Evolutionary conservation across 2,329 filamentous ascomycete genomes (phyloP).

Genomic region (Penicillium sclerotigenum): DNA sequence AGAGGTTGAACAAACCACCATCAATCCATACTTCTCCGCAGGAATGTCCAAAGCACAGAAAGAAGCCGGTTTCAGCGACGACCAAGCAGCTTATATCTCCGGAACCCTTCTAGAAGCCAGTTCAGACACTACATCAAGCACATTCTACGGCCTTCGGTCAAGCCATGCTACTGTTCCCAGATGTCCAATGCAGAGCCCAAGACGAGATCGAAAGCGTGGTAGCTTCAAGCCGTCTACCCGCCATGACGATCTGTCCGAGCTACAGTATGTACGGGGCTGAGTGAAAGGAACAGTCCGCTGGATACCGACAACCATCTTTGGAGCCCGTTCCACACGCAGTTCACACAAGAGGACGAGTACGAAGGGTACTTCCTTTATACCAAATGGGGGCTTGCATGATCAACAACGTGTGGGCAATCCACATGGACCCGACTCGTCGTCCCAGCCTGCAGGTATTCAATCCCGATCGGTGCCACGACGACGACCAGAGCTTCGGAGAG

Average conservation of each 20-base stretch:
- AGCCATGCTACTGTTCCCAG: constrained; percentile 48
- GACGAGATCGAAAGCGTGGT: constrained; percentile 35
- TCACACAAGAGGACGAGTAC: constrained; percentile 50
- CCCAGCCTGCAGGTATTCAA: constrained; percentile 40
- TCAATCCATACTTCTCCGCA: constrained; percentile 30
- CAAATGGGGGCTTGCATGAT: constrained; percentile 48
- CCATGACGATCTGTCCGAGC: constrained; percentile 28
- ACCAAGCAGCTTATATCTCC: constrained; percentile 32
- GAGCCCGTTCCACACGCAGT: constrained; percentile 47
- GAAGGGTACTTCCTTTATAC: constrained; percentile 50
- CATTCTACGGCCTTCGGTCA: constrained; percentile 50
- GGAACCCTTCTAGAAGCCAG: constrained; percentile 44
- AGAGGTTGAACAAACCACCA: constrained; percentile 28
- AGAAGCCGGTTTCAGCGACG: constrained; percentile 32
- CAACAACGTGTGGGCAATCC: constrained; percentile 46
- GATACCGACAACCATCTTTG: constrained; percentile 46
- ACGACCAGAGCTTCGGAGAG: constrained; percentile 36
- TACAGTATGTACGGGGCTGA: constrained; percentile 36
- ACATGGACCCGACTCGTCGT: constrained; percentile 43
- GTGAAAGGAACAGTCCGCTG: constrained; percentile 39
- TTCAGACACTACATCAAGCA: constrained; percentile 51
- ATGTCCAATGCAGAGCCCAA: constrained; percentile 44
- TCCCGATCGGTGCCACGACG: constrained; percentile 35
- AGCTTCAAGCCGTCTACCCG: constrained; percentile 30
- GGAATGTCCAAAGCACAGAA: constrained; percentile 32